phyloP scores from a whole-genome alignment of 2,329 filamentous ascomycete genomes.

The Penicillium sp. region DNA sequence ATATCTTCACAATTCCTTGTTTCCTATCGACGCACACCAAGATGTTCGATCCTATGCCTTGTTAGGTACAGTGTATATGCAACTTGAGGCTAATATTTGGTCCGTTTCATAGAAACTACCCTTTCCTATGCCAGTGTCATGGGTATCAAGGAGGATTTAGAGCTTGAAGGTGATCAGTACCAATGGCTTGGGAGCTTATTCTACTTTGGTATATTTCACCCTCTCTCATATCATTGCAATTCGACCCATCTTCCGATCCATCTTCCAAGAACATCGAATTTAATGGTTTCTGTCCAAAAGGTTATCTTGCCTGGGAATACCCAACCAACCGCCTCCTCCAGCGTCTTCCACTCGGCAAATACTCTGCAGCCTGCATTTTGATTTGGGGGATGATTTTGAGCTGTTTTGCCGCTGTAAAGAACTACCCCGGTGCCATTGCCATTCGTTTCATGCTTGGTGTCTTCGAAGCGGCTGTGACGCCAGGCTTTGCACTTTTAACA shows the following conservation, averaged over 20 bases:
- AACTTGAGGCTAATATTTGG: background rate
- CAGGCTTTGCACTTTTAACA: constrained; percentile 67
- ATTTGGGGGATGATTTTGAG: constrained; percentile 62
- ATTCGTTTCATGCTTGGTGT: constrained; percentile 68
- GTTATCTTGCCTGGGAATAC: constrained; percentile 61
- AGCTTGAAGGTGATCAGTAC: constrained; percentile 47
- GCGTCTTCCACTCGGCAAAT: constrained; percentile 64
- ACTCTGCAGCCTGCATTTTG: constrained; percentile 63
- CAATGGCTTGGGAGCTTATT: constrained; percentile 55
- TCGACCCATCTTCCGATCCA: background rate
- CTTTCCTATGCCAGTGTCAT: constrained; percentile 55
- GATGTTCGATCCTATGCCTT: background rate
- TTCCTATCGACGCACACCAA: no score
- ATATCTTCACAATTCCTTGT: background rate
- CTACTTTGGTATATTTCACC: constrained; percentile 44
- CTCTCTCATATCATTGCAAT: background rate
- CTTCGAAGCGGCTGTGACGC: constrained; percentile 67
- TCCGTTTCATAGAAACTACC: constrained; percentile 42
- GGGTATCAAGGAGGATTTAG: constrained; percentile 51
- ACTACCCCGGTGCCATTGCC: constrained; percentile 61
- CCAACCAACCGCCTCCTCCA: constrained; percentile 66
- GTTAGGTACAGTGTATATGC: background rate
- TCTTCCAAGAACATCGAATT: background rate
- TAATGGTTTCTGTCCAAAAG: constrained; percentile 21
- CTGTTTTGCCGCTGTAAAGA: constrained; percentile 62